A percentile compares a stretch with the other conserved stretches of the same genome.
These are phyloP conservation scores for Corynespora cassiicola DNA, from an alignment of 2,329 filamentous ascomycete species.

Conservation along the genomic window DNA sequence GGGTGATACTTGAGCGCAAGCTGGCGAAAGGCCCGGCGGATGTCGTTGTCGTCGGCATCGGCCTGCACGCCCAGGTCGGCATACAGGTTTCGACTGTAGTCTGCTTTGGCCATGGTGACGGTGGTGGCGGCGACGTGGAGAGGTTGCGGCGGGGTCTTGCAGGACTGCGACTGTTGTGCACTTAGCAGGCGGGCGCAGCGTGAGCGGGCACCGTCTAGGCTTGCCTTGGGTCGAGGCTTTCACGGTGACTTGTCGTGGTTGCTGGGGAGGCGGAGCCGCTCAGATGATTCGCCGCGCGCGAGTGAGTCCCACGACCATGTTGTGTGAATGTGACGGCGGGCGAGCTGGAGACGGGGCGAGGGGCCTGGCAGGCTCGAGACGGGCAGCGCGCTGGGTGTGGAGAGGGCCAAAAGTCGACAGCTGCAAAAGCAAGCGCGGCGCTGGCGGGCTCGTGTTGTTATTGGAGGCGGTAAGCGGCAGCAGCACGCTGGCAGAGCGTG, in stretches of 20 bases:
- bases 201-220: constrained; percentile 9
- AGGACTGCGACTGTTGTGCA: constrained; percentile 1
- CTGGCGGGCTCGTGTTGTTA: neutral
- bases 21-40: constrained; percentile 87
- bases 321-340: constrained; percentile 15
- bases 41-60: constrained; percentile 73
- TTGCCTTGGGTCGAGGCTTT: constrained; percentile 12
- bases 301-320: constrained; percentile 29
- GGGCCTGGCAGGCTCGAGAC: neutral
- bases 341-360: neutral
- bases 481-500: constrained; percentile 8
- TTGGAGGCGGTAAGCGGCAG: constrained; percentile 6
- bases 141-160: constrained; percentile 1
- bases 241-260: constrained; percentile 20
- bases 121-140: constrained; percentile 12
- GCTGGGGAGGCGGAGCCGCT: constrained; percentile 39
- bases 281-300: constrained; percentile 39
- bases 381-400: neutral
- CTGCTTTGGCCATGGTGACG: constrained; percentile 70
- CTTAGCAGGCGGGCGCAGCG: constrained; percentile 23
- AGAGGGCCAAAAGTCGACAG: constrained; percentile 8
- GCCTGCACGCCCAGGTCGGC: constrained; percentile 77
- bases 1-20: constrained; percentile 87
- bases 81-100: constrained; percentile 80
- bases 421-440: constrained; percentile 8